Conservation (phyloP, 805 yeast genomes). For the Lachancea dasiensis region DNA sequence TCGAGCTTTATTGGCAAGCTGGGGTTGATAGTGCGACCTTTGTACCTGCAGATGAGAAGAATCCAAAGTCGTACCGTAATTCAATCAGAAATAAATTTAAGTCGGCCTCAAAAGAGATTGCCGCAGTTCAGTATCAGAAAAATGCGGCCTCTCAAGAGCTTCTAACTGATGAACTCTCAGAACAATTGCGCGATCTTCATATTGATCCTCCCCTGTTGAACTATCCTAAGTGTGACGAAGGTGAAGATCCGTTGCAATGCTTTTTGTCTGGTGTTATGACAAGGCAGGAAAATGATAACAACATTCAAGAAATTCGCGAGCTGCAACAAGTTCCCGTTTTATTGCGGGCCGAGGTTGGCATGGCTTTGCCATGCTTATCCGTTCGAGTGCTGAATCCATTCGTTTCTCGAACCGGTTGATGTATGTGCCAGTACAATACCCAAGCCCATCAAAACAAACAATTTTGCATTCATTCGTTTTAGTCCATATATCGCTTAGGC, state of each 20-base stretch:
- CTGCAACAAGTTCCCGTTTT: slow-evolving; percentile 76
- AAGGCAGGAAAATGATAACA: slow-evolving; percentile 53
- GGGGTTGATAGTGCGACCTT: slow-evolving; percentile 90
- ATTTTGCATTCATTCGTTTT: slow-evolving; percentile 9
- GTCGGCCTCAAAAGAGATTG: slow-evolving; percentile 67
- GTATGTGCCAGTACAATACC: not conserved
- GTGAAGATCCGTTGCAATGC: slow-evolving; percentile 42
- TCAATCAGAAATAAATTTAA: slow-evolving; percentile 75
- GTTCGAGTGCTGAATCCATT: slow-evolving; percentile 91
- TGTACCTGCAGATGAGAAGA: slow-evolving; percentile 84
- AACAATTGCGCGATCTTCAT: slow-evolving; percentile 45
- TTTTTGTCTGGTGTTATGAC: slow-evolving; percentile 54
- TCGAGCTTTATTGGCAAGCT: slow-evolving; percentile 88
- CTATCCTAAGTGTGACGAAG: slow-evolving; percentile 20
- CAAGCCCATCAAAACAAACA: slow-evolving; percentile 3
- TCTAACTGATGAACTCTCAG: slow-evolving; percentile 39
- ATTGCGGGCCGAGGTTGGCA: slow-evolving; percentile 86
- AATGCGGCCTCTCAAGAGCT: slow-evolving; percentile 20
- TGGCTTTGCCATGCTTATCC: slow-evolving; percentile 92
- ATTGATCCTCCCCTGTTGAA: slow-evolving; percentile 43
- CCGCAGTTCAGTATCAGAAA: slow-evolving; percentile 38
- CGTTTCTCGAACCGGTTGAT: slow-evolving; percentile 1
- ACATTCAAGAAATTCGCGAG: slow-evolving; percentile 77
- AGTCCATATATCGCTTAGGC: not conserved
- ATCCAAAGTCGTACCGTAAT: slow-evolving; percentile 66